phyloP scores from a whole-genome alignment of 2,329 filamentous ascomycete species.

The Botrytis pseudocinerea region DNA sequence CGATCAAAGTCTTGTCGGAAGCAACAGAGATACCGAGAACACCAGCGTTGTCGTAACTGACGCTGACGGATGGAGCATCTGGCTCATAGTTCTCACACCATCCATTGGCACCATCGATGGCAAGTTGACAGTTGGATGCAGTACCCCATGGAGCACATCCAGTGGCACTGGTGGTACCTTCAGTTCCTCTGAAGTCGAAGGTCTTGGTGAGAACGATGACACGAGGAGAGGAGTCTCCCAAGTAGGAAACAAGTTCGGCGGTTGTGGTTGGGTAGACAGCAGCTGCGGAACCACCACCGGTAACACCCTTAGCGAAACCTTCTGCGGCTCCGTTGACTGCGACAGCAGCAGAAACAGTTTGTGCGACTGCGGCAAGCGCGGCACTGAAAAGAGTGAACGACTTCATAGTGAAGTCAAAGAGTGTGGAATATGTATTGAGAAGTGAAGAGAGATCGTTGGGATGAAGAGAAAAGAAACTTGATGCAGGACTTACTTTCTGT shows the following conservation, averaged over 20 bases:
- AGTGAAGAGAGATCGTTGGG: background rate
- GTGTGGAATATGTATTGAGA: background rate
- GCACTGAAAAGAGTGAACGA: conserved; percentile 21
- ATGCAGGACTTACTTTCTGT: background rate
- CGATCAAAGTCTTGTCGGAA: conserved; percentile 39
- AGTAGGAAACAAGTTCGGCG: conserved; percentile 54
- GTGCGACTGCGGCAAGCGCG: conserved; percentile 22
- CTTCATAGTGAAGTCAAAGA: conserved; percentile 24
- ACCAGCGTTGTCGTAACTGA: conserved; percentile 36
- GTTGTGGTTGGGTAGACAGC: conserved; percentile 55
- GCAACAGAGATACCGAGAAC: conserved; percentile 33
- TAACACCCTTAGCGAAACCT: conserved; percentile 55
- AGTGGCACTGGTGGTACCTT: conserved; percentile 40
- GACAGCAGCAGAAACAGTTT: conserved; percentile 31
- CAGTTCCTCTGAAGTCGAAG: conserved; percentile 53
- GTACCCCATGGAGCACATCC: conserved; percentile 43
- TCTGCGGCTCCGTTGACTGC: conserved; percentile 33
- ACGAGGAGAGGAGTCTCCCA: conserved; percentile 13
- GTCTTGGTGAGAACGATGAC: conserved; percentile 60
- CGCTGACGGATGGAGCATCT: conserved; percentile 14
- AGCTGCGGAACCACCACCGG: conserved; percentile 58
- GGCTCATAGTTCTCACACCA: conserved; percentile 6
- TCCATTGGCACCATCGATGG: conserved; percentile 49
- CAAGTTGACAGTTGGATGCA: conserved; percentile 45
- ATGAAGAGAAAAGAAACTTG: background rate